phyloP scores from a whole-genome alignment of 2,329 filamentous ascomycete species.

The Lachnellula occidentalis region DNA sequence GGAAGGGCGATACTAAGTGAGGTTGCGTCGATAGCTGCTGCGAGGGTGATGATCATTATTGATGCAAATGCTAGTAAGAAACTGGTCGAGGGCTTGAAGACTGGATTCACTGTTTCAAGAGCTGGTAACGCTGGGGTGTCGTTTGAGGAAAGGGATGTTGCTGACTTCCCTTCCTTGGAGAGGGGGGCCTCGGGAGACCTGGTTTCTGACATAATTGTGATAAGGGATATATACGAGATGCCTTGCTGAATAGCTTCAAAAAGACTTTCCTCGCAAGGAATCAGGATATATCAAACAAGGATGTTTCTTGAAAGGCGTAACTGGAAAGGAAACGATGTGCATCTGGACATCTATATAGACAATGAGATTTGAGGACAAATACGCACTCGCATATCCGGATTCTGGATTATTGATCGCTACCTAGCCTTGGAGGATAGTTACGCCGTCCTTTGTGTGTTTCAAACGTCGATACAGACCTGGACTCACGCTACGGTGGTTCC shows the following conservation, averaged over 20 bases:
- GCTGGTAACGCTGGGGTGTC: constrained; percentile 6
- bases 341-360: neutral
- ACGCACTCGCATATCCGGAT: neutral
- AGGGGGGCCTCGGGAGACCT: neutral
- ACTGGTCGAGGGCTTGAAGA: constrained; percentile 21
- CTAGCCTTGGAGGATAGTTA: neutral
- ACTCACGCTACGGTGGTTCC: no score
- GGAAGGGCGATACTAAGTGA: constrained; percentile 58
- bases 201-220: neutral
- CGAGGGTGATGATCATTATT: constrained; percentile 46
- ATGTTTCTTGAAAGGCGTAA: neutral
- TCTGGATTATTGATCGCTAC: no score
- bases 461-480: neutral
- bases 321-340: neutral
- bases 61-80: constrained; percentile 26
- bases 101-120: constrained; percentile 8
- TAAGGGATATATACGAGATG: neutral
- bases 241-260: neutral
- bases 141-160: neutral
- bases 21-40: constrained; percentile 61
- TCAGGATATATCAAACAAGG: no score
- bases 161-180: constrained; percentile 3
- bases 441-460: neutral
- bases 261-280: no score
- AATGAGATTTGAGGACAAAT: neutral